Base-by-base conservation (phyloP, 805 yeast genomes). In the Candida tibetensis region DNA sequence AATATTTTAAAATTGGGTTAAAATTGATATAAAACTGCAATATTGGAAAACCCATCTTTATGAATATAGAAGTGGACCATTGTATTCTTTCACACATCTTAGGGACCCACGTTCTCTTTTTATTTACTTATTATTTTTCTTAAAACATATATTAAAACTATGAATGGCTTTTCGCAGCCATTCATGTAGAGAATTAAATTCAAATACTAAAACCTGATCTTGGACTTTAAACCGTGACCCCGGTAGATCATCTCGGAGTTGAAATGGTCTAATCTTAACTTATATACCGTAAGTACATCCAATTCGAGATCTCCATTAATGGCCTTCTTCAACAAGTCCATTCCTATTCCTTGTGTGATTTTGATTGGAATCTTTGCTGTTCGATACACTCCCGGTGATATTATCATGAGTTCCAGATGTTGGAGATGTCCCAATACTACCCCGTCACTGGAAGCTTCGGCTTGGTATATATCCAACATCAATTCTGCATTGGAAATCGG, bases 301-400 rank as follows among this genome's bases (percentile, higher is more conserved):
- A 79, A 69, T 4, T 59, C 57, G 26, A 81, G 58, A 17, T 72
- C 65, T 4, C 81, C 79, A 45, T 76, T 71, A 19, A 79, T 34
- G 0, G 81, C 79, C 41, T 65, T 66, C 30, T 71, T 62, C 19
- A 80, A 52, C 9, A 79, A 60, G 27, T 74, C 77, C 34, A 71
- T 70, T 1, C 75, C 78, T 5, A 72, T 56, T 0, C 77, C 77
- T 2, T 60, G 58, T 3, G 69, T 64, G 33, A 72, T 62, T 19
- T 63, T 64, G 13, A 80, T 64, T 0, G 83, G 78, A 3, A 78
- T 62, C 30, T 73, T 56, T 5, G 74, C 76, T 3, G 81, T 71
- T 7, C 58, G 67, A 51, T 67, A 70, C 5, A 72, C 37, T 1
- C 85, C 85, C 0, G 83, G 81, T 1, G 77, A 74, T 1, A 78